These are phyloP conservation scores for Carpinus viminea DNA, from an alignment of 306 rosid genomes.

Conservation along the genomic window DNA sequence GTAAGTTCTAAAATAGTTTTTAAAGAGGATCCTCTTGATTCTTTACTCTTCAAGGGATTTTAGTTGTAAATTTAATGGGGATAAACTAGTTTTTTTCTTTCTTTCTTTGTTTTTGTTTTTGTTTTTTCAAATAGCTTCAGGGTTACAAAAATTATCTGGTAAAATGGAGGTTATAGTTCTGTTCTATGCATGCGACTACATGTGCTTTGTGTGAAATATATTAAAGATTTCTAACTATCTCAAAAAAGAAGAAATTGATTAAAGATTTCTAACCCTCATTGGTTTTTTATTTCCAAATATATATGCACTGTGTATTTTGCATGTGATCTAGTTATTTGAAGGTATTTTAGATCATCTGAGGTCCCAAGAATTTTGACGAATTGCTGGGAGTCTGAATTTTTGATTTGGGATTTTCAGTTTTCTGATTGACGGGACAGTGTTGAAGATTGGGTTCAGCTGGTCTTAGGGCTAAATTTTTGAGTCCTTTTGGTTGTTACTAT, in stretches of 20 bases:
- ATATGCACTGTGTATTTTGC: neutral
- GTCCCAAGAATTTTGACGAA: neutral
- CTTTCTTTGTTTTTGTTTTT: neutral
- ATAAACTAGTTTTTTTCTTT: neutral
- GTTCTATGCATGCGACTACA: conserved; percentile 4
- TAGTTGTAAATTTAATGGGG: neutral
- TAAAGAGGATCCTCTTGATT: neutral
- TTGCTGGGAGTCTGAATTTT: conserved; percentile 28
- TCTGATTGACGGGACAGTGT: conserved; percentile 16
- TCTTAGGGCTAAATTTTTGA: neutral
- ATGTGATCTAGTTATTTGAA: conserved; percentile 3
- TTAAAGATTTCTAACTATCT: neutral
- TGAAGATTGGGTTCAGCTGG: conserved; percentile 18
- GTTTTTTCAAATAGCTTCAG: neutral
- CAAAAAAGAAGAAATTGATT: neutral
- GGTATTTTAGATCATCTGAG: conserved; percentile 23
- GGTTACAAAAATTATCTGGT: neutral
- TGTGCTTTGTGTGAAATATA: neutral
- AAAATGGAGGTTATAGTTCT: conserved; percentile 3
- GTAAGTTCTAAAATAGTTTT: neutral
- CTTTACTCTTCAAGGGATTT: conserved; percentile 1
- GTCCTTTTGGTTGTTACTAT: conserved; percentile 12
- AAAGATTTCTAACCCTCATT: neutral
- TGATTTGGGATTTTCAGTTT: conserved; percentile 31
- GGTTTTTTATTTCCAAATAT: neutral